Evolutionary conservation across 2,329 filamentous ascomycete genomes (phyloP).

Genomic region (Lachnellula arida): DNA sequence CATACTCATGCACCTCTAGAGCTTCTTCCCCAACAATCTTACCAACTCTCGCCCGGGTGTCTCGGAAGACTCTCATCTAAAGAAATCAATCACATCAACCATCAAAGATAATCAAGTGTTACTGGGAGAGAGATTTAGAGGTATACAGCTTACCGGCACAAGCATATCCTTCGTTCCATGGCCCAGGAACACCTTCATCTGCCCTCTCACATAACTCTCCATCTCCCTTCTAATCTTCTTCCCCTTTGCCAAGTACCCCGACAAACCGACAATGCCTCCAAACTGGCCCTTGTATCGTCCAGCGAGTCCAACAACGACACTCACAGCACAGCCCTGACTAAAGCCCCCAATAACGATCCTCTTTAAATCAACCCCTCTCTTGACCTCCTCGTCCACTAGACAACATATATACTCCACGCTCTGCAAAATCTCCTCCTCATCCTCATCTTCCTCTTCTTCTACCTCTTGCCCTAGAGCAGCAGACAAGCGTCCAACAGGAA

Average conservation of each 20-base stretch:
- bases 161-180: constrained; percentile 44
- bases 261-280: constrained; percentile 79
- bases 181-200: constrained; percentile 41
- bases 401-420: constrained; percentile 70
- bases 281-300: constrained; percentile 52
- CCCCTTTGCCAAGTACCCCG: constrained; percentile 46
- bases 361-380: constrained; percentile 69
- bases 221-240: constrained; percentile 37
- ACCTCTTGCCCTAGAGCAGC: constrained; percentile 35
- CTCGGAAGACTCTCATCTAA: constrained; percentile 37
- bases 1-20: constrained; percentile 42
- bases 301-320: constrained; percentile 67
- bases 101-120: too few species aligned
- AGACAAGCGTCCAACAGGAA: constrained; percentile 26
- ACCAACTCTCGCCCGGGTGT: constrained; percentile 34
- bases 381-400: constrained; percentile 73
- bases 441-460: constrained; percentile 42
- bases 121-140: too few species aligned
- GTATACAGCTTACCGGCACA: constrained; percentile 32
- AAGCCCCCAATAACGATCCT: constrained; percentile 84
- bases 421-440: constrained; percentile 66
- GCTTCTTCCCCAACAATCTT: constrained; percentile 34
- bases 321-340: constrained; percentile 79
- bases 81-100: background rate
- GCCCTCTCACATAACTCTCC: constrained; percentile 32